phyloP scores from a whole-genome alignment of 2,329 filamentous ascomycete species.

The Elsinoe fawcettii region DNA sequence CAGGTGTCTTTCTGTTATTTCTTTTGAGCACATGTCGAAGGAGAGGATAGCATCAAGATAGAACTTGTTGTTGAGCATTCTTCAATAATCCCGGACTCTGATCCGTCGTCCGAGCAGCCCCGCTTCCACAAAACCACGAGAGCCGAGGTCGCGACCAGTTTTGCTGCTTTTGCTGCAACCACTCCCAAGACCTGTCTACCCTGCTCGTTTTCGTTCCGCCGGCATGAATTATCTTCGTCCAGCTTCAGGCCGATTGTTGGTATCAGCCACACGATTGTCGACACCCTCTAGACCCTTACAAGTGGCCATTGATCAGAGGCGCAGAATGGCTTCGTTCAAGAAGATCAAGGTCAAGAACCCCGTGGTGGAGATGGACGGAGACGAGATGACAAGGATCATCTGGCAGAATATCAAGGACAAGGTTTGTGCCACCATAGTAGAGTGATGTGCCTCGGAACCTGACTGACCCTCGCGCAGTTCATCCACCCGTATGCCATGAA shows the following conservation, averaged over 20 bases:
- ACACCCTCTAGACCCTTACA: slow-evolving; percentile 19
- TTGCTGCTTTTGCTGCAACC: slow-evolving; percentile 7
- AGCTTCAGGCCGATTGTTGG: slow-evolving; percentile 8
- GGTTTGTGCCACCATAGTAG: slow-evolving; percentile 29
- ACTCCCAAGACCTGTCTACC: slow-evolving; percentile 9
- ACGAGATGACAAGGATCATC: slow-evolving; percentile 96
- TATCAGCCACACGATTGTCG: slow-evolving; percentile 17
- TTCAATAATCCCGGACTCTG: background rate
- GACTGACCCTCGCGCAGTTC: slow-evolving; percentile 47
- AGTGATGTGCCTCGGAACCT: slow-evolving; percentile 15
- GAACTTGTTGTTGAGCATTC: background rate
- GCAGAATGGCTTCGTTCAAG: slow-evolving; percentile 39
- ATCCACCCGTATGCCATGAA: slow-evolving; percentile 60
- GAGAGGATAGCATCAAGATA: background rate
- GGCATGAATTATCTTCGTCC: slow-evolving; percentile 14
- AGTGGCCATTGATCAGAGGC: slow-evolving; percentile 26
- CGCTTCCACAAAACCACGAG: background rate
- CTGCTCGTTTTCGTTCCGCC: slow-evolving; percentile 9
- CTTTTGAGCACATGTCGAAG: background rate
- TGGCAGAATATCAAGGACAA: slow-evolving; percentile 99
- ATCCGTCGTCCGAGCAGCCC: background rate
- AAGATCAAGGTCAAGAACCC: slow-evolving; percentile 99
- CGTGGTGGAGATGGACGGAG: slow-evolving; percentile 91
- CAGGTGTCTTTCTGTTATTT: background rate
- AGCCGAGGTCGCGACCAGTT: slow-evolving; percentile 11